Conservation (phyloP, 2,329 filamentous ascomycete genomes). For the Ophiostoma ulmi region DNA sequence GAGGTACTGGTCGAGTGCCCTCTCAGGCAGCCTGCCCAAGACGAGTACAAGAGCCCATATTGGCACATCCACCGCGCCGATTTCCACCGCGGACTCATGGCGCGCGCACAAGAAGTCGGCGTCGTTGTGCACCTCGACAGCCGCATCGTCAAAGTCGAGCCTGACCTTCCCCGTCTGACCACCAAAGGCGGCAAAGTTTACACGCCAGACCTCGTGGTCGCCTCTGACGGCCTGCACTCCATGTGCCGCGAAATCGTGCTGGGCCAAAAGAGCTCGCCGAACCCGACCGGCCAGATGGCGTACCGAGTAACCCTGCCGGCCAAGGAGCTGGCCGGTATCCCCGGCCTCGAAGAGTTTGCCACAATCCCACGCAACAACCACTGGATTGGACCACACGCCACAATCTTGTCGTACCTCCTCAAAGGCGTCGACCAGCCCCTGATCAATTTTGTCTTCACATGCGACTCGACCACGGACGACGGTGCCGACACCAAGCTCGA, state of each 20-base stretch:
- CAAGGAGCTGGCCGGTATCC: conserved; percentile 35
- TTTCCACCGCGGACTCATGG: conserved; percentile 23
- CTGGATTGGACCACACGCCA: conserved; percentile 46
- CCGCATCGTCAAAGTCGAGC: conserved; percentile 22
- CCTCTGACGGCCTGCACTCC: conserved; percentile 25
- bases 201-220: conserved; percentile 23
- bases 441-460: conserved; percentile 25
- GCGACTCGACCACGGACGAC: conserved; percentile 21
- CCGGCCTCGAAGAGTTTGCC: conserved; percentile 42
- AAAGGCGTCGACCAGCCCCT: conserved; percentile 23
- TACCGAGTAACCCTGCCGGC: conserved; percentile 42
- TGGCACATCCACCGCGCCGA: conserved; percentile 26
- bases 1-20: conserved; percentile 48
- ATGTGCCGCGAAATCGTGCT: conserved; percentile 22
- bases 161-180: conserved; percentile 12
- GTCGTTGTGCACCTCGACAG: conserved; percentile 20
- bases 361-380: conserved; percentile 47
- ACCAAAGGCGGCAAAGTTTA: conserved; percentile 9
- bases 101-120: conserved; percentile 21
- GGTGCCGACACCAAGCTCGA: conserved; percentile 21
- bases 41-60: conserved; percentile 47
- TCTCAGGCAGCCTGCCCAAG: conserved; percentile 44
- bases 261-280: conserved; percentile 24
- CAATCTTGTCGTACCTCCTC: conserved; percentile 22
- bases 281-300: conserved; percentile 46